phyloP scores from a whole-genome alignment of 345 rosid genomes.

The Durio zibethinus region DNA sequence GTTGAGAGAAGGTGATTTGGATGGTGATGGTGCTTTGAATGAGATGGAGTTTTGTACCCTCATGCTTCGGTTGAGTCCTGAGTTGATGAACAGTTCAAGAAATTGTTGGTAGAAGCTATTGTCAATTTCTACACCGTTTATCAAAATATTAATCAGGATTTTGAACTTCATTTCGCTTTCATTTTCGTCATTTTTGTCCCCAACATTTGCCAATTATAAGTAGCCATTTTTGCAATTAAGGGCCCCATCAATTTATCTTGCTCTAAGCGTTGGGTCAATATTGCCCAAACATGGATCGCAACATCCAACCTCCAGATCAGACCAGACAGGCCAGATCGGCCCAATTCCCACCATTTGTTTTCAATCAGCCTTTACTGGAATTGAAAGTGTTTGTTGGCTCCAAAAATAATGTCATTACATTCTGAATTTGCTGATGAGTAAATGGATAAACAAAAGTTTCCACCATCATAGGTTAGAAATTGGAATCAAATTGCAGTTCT shows the following conservation, averaged over 20 bases:
- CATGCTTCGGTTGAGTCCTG: constrained; percentile 68
- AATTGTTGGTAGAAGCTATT: constrained; percentile 38
- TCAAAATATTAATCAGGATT: not conserved
- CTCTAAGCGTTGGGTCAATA: not conserved
- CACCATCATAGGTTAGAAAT: not conserved
- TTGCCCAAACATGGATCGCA: not conserved
- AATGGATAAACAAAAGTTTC: not conserved
- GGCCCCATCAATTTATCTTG: not conserved
- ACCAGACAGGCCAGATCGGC: too few species aligned
- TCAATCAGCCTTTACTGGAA: not conserved
- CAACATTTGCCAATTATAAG: not conserved
- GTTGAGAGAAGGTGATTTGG: constrained; percentile 58
- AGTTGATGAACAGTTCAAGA: constrained; percentile 38
- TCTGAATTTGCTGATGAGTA: not conserved
- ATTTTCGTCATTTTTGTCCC: not conserved
- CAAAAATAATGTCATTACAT: not conserved
- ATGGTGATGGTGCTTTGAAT: constrained; percentile 56
- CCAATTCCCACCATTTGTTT: not conserved
- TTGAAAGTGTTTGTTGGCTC: not conserved
- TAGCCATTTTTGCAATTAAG: not conserved
- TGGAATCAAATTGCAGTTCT: not conserved
- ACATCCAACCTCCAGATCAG: too few species aligned
- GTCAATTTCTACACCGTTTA: not conserved
- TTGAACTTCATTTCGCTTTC: not conserved
- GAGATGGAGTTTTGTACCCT: constrained; percentile 62